Conservation (phyloP, 768 basidiomycete genomes). For the Mycena metata region DNA sequence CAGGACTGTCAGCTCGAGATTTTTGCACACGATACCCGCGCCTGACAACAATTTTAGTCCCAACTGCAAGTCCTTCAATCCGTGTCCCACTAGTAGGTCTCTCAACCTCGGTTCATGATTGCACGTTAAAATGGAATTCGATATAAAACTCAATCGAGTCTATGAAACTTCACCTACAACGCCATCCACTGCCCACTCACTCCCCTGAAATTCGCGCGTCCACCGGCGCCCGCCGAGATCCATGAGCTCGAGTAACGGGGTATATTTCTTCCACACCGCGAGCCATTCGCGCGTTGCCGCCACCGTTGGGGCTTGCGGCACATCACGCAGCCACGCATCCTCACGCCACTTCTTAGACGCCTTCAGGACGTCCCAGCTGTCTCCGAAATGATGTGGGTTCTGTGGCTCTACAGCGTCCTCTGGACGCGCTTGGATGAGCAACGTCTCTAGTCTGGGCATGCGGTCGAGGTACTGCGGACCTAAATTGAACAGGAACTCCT, state of each 20-base stretch:
- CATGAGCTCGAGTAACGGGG: background rate
- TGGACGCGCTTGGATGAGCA: conserved; percentile 11
- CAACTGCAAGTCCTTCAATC: too few relatives aligned
- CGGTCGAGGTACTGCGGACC: background rate
- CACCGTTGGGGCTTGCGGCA: background rate
- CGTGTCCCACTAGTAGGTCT: too few relatives aligned
- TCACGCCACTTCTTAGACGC: background rate
- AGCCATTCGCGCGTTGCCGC: background rate
- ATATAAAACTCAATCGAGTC: too few relatives aligned
- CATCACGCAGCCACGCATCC: background rate
- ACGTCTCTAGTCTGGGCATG: conserved; percentile 1
- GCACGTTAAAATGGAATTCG: too few relatives aligned
- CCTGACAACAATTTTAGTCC: too few relatives aligned
- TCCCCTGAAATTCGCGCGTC: background rate
- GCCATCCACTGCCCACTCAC: background rate
- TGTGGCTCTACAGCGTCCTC: background rate
- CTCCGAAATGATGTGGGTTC: too few relatives aligned
- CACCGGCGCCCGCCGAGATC: background rate
- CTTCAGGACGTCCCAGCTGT: too few relatives aligned
- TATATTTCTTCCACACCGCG: conserved; percentile 10
- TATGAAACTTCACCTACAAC: too few relatives aligned
- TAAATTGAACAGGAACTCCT: conserved; percentile 6
- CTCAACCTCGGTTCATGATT: too few relatives aligned
- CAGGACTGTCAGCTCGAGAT: too few relatives aligned
- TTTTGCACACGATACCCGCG: too few relatives aligned